phyloP scores from a whole-genome alignment of 345 rosid genomes.

The Eucalyptus caleyi region DNA sequence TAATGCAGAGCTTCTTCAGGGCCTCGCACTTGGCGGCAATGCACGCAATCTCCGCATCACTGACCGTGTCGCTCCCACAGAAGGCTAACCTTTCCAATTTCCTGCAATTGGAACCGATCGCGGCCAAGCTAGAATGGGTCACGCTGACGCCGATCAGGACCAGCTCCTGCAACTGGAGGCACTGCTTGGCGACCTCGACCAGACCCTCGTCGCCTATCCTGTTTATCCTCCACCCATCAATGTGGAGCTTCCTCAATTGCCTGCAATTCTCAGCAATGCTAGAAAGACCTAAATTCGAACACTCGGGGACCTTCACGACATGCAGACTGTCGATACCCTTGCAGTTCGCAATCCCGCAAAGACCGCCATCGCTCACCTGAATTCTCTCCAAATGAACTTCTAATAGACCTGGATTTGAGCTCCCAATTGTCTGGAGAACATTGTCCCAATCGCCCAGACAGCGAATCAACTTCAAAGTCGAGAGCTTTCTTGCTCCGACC shows the following conservation, averaged over 20 bases:
- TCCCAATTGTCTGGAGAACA: conserved; percentile 38
- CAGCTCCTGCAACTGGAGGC: conserved; percentile 61
- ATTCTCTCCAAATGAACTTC: conserved; percentile 82
- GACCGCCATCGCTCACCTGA: conserved; percentile 57
- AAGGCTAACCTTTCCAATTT: conserved; percentile 68
- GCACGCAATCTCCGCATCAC: conserved; percentile 67
- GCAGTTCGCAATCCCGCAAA: conserved; percentile 44
- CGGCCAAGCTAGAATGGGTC: conserved; percentile 32
- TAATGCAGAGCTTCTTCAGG: conserved; percentile 73
- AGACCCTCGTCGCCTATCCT: conserved; percentile 85
- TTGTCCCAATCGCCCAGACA: conserved; percentile 85
- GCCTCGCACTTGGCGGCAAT: conserved; percentile 54
- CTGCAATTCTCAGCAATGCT: conserved; percentile 58
- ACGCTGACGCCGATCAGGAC: conserved; percentile 74
- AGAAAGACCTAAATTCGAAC: conserved; percentile 58
- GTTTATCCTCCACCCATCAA: conserved; percentile 83
- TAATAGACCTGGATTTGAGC: conserved; percentile 3
- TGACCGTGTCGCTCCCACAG: conserved; percentile 56
- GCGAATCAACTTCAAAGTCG: conserved; percentile 52
- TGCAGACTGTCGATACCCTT: conserved; percentile 53
- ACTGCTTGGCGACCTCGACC: conserved; percentile 51
- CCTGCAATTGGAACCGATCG: conserved; percentile 45
- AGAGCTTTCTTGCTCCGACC: conserved; percentile 31
- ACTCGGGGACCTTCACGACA: conserved; percentile 66
- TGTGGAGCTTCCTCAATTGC: conserved; percentile 66